Evolutionary conservation across 1,284 basidiomycete genomes (phyloP).

Genomic region (Trichosporon asahii): DNA sequence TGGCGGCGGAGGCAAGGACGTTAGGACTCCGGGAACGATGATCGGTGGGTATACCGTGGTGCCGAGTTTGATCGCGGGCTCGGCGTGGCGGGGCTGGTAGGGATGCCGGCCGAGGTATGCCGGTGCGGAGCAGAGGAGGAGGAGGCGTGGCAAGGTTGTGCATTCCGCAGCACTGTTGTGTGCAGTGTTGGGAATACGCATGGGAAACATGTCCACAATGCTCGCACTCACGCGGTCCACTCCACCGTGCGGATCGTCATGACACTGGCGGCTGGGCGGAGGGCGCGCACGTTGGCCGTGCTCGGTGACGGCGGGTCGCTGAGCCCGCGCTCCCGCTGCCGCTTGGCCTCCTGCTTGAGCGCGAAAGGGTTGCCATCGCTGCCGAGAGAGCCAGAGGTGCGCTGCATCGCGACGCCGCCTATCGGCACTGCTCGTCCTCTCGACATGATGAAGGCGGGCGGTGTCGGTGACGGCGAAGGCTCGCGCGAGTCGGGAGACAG

Average conservation of each 20-base stretch:
- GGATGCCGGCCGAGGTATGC: not conserved
- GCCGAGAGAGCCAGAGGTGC: slow-evolving; percentile 14
- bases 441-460: not conserved
- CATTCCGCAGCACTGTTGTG: not conserved
- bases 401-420: slow-evolving; percentile 20
- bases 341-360: not conserved
- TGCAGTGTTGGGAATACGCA: not conserved
- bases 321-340: not conserved
- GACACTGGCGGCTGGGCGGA: not conserved
- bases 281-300: not conserved
- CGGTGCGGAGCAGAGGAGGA: not conserved
- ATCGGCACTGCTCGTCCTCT: not conserved
- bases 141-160: not conserved
- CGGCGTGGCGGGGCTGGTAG: too few relatives aligned
- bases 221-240: not conserved
- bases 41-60: not conserved
- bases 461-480: not conserved
- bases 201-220: not conserved
- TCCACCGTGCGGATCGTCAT: slow-evolving; percentile 3
- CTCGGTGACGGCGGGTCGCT: not conserved
- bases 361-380: slow-evolving; percentile 24
- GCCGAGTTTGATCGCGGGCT: not conserved
- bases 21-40: too few relatives aligned
- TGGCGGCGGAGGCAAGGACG: not conserved
- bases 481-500: not conserved